A percentile compares a stretch with the other conserved stretches of the same genome.
phyloP scores from a whole-genome alignment of 116 monocot genomes.

The Papilionanthe hybrid region DNA sequence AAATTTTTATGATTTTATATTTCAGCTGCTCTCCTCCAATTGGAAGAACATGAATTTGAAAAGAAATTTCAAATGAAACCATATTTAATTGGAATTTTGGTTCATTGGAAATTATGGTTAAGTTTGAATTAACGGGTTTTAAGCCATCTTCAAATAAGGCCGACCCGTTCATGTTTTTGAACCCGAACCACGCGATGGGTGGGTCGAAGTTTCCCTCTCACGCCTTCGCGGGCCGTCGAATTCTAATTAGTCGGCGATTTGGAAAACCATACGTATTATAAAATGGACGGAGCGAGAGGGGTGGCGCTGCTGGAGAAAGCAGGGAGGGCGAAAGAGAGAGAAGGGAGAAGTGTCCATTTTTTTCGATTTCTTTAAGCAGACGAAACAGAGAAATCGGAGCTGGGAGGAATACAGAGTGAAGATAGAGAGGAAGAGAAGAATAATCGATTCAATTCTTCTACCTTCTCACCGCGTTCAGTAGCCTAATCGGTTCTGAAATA shows the following conservation, averaged over 20 bases:
- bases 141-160: too few species aligned
- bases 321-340: background rate
- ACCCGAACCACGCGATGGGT: too few species aligned
- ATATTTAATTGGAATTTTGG: too few species aligned
- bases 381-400: background rate
- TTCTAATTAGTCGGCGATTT: slow-evolving; percentile 1
- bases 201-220: too few species aligned
- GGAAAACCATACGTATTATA: background rate
- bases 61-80: too few species aligned
- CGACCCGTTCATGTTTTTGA: too few species aligned
- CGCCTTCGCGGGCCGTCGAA: background rate
- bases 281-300: background rate
- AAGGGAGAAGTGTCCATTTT: background rate
- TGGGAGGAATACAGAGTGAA: background rate
- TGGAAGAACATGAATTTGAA: too few species aligned
- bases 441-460: background rate
- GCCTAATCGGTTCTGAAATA: background rate
- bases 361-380: background rate
- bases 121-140: too few species aligned
- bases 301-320: background rate
- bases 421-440: slow-evolving; percentile 1
- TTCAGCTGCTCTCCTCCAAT: too few species aligned
- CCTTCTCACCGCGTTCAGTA: background rate
- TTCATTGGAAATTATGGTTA: too few species aligned
- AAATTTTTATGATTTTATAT: too few species aligned